These are phyloP conservation scores for Corylus americana DNA, from an alignment of 306 rosid genomes.

Conservation along the genomic window DNA sequence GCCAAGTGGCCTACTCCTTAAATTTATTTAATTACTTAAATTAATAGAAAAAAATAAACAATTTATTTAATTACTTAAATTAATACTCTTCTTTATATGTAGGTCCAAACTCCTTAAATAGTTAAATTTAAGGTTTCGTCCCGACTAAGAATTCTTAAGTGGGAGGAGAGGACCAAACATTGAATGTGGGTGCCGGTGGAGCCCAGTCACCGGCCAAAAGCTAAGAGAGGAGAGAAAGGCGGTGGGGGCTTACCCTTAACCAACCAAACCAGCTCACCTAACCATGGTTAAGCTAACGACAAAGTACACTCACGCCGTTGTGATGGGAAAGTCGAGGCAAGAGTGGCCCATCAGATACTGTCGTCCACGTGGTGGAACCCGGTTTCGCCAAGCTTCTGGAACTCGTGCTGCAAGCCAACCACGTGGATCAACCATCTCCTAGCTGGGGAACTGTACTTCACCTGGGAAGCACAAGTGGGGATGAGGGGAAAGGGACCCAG, in stretches of 20 bases:
- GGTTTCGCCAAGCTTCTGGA: constrained; percentile 30
- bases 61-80: too few relatives aligned
- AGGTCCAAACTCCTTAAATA: too few relatives aligned
- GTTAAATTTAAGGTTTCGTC: too few relatives aligned
- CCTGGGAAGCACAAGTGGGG: background rate
- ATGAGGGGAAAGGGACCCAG: background rate
- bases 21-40: too few relatives aligned
- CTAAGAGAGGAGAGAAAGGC: background rate
- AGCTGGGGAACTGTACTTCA: background rate
- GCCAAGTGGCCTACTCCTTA: too few relatives aligned
- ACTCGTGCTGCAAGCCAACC: constrained; percentile 21
- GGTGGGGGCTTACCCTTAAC: constrained; percentile 10
- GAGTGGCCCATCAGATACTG: background rate
- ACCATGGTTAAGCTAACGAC: constrained; percentile 36
- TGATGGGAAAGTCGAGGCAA: background rate
- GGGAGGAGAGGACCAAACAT: too few relatives aligned
- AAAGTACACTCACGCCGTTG: constrained; percentile 26
- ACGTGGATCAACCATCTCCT: constrained; percentile 38
- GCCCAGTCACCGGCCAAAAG: background rate
- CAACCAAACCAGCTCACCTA: background rate
- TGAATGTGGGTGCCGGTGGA: background rate
- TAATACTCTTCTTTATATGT: too few relatives aligned
- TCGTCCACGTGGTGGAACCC: constrained; percentile 43
- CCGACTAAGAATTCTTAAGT: too few relatives aligned
- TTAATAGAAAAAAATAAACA: too few relatives aligned